A percentile compares a stretch with the other conserved stretches of the same genome.
phyloP scores from a whole-genome alignment of 192 early-diverging fungal species.

The Coemansia erecta region DNA sequence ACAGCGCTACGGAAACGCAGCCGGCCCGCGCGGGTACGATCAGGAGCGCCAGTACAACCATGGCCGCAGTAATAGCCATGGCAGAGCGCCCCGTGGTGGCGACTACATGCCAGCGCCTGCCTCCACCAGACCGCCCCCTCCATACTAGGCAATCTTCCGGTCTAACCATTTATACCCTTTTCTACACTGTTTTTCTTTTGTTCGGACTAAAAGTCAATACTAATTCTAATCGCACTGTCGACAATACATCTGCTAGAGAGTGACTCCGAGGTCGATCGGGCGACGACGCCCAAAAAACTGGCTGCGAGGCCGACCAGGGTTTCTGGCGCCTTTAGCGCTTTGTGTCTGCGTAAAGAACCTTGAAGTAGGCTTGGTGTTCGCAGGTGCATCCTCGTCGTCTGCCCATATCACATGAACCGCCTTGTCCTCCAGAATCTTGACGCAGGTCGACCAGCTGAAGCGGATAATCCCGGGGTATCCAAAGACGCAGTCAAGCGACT shows the following conservation, averaged over 20 bases:
- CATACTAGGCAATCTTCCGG: neutral
- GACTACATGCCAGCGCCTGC: conserved; percentile 4
- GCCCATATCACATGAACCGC: conserved; percentile 26
- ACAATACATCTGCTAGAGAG: conserved; percentile 16
- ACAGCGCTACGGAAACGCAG: neutral
- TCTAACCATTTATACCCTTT: neutral
- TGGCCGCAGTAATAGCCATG: conserved; percentile 8
- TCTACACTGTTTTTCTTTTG: neutral
- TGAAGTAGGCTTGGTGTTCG: neutral
- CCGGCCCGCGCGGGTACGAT: conserved; percentile 2
- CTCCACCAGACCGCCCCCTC: conserved; percentile 6
- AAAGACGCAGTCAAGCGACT: conserved; percentile 80
- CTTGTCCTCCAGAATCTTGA: conserved; percentile 63
- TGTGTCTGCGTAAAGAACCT: conserved; percentile 10
- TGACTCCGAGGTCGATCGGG: conserved; percentile 12
- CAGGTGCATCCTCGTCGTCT: conserved; percentile 24
- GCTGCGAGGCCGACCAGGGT: conserved; percentile 22
- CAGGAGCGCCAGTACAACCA: conserved; percentile 10
- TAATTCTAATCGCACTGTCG: neutral
- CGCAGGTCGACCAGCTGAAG: conserved; percentile 93
- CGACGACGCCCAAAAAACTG: conserved; percentile 31
- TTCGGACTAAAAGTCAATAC: no score
- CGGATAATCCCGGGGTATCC: conserved; percentile 89
- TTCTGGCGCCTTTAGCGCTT: neutral
- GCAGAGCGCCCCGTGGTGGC: conserved; percentile 14